Conservation (phyloP, 2,329 filamentous ascomycete species). For the Diplodia intermedia region DNA sequence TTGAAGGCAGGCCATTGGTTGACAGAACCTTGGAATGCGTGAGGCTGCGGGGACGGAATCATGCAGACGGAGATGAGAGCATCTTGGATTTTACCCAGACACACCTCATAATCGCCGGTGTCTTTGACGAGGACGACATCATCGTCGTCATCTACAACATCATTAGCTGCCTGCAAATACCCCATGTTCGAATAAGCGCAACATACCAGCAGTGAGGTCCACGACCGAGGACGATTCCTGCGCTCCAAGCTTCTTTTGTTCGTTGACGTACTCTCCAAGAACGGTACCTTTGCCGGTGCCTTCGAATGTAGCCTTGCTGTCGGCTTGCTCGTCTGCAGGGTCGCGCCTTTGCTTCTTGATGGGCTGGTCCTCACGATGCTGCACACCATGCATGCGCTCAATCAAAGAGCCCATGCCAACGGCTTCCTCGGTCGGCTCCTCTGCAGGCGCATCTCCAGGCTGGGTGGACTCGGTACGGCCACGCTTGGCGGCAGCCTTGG, state of each 20-base stretch:
- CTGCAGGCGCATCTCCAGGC: not conserved
- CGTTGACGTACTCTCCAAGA: slow-evolving; percentile 67
- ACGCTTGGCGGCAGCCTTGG: slow-evolving; percentile 43
- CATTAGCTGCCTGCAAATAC: not conserved
- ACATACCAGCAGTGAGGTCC: slow-evolving; percentile 49
- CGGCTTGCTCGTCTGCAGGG: slow-evolving; percentile 41
- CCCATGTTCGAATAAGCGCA: not conserved
- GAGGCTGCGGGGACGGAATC: slow-evolving; percentile 73
- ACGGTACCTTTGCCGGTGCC: slow-evolving; percentile 61
- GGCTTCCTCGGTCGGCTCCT: slow-evolving; percentile 33
- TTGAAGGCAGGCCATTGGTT: slow-evolving; percentile 77
- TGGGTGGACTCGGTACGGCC: slow-evolving; percentile 37
- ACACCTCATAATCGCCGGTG: slow-evolving; percentile 73
- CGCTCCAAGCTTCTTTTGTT: slow-evolving; percentile 56
- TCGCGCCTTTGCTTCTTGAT: slow-evolving; percentile 57
- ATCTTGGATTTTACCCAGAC: slow-evolving; percentile 77
- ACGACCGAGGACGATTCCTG: slow-evolving; percentile 54
- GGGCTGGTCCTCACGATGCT: slow-evolving; percentile 67
- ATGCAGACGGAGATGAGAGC: slow-evolving; percentile 70
- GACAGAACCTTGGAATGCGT: slow-evolving; percentile 64
- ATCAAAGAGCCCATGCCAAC: slow-evolving; percentile 67
- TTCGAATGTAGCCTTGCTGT: slow-evolving; percentile 45
- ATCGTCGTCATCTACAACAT: slow-evolving; percentile 60
- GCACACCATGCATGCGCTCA: slow-evolving; percentile 77
- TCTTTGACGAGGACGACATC: slow-evolving; percentile 63